Evolutionary conservation across 345 rosid genomes (phyloP).

Genomic region (Clarkia xantiana): DNA sequence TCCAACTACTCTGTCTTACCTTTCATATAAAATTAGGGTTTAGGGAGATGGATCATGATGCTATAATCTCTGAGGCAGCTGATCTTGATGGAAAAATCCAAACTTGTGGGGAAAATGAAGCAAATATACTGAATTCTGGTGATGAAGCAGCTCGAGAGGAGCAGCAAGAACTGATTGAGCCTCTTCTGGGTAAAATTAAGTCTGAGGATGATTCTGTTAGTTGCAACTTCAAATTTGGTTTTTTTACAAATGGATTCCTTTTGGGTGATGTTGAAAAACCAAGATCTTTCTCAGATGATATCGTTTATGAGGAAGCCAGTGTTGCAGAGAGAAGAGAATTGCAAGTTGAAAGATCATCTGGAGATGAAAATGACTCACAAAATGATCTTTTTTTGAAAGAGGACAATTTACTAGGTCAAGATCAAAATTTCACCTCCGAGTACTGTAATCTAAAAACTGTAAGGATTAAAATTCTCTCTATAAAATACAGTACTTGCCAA

Average conservation of each 20-base stretch:
- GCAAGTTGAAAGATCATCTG: no score
- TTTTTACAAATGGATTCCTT: no score
- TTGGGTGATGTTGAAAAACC: no score
- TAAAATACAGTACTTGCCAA: no score
- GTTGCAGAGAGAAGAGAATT: no score
- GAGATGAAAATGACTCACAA: not conserved
- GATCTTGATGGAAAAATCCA: not conserved
- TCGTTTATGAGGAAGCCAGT: constrained; percentile 2
- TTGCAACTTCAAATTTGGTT: no score
- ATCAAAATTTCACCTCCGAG: not conserved
- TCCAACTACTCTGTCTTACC: no score
- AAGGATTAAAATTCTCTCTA: no score
- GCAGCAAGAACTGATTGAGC: constrained; percentile 8
- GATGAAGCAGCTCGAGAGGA: constrained; percentile 5
- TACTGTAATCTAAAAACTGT: no score
- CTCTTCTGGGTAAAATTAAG: no score
- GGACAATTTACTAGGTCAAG: not conserved
- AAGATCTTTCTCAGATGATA: constrained; percentile 5
- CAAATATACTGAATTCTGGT: not conserved
- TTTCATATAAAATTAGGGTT: no score
- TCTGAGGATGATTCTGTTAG: no score
- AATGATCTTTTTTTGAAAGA: constrained; percentile 9
- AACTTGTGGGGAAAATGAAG: constrained; percentile 1
- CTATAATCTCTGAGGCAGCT: not conserved
- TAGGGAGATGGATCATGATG: not conserved